A percentile compares a stretch with the other conserved stretches of the same genome.
These are phyloP conservation scores for Flammula alnicola DNA, from an alignment of 1,284 basidiomycete genomes.

Conservation along the genomic window DNA sequence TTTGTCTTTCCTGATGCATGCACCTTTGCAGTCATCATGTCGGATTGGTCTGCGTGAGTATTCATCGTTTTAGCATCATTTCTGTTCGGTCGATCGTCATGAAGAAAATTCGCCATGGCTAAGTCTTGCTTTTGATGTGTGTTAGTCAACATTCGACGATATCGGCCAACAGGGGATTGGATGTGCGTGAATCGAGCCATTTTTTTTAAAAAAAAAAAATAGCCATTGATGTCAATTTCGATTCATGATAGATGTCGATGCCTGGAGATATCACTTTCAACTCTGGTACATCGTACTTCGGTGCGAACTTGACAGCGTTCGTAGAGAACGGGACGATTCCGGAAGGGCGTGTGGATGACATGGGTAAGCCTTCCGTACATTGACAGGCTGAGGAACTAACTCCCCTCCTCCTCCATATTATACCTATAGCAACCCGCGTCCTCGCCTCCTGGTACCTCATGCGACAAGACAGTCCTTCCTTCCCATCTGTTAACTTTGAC, in stretches of 20 bases:
- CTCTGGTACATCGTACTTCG: constrained; percentile 59
- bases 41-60: constrained; percentile 67
- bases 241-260: constrained; percentile 63
- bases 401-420: constrained; percentile 39
- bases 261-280: constrained; percentile 68
- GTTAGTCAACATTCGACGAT: constrained; percentile 56
- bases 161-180: constrained; percentile 69
- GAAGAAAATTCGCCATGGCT: too few relatives aligned
- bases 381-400: constrained; percentile 10
- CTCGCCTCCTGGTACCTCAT: constrained; percentile 57
- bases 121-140: too few relatives aligned
- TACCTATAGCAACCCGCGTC: constrained; percentile 66
- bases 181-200: too few relatives aligned
- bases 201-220: constrained; percentile 37
- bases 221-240: background rate
- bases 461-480: constrained; percentile 62
- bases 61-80: background rate
- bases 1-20: background rate
- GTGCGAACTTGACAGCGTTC: constrained; percentile 64
- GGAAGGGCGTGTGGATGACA: constrained; percentile 67
- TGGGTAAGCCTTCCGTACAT: constrained; percentile 49
- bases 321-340: constrained; percentile 75
- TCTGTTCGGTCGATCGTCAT: background rate
- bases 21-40: constrained; percentile 51
- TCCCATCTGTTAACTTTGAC: constrained; percentile 64